These are phyloP conservation scores for Auricularia auricula-judae DNA, from an alignment of 768 basidiomycete species.

Conservation along the genomic window DNA sequence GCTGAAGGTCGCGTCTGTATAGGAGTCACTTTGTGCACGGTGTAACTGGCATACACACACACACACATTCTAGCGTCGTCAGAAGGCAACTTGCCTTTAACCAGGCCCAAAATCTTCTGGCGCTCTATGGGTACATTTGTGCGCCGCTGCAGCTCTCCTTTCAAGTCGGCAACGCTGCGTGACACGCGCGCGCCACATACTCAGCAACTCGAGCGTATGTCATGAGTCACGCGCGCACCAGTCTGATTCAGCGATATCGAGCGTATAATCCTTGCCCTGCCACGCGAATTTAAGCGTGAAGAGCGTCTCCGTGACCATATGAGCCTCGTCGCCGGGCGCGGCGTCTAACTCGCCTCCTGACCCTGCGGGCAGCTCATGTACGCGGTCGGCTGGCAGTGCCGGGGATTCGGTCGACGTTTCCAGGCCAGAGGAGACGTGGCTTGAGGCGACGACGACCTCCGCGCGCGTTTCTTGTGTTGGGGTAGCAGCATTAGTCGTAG, in stretches of 20 bases:
- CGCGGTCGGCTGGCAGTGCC: background rate
- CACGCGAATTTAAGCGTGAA: conserved; percentile 50
- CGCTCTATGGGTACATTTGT: conserved; percentile 75
- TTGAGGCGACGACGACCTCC: background rate
- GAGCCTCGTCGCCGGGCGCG: background rate
- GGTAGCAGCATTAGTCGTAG: too few species aligned
- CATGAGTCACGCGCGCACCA: conserved; percentile 31
- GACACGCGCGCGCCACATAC: background rate
- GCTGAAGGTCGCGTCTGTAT: conserved; percentile 45
- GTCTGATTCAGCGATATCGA: conserved; percentile 69
- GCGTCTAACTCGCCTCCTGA: background rate
- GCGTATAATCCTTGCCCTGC: conserved; percentile 53
- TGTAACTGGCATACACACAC: conserved; percentile 5
- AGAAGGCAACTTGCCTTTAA: conserved; percentile 70
- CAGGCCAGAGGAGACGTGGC: background rate
- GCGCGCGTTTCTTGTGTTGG: background rate
- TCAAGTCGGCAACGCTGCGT: conserved; percentile 69
- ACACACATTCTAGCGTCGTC: conserved; percentile 58
- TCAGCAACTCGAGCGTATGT: conserved; percentile 5
- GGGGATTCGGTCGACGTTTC: background rate
- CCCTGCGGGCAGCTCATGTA: background rate
- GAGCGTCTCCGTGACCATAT: background rate
- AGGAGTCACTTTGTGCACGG: background rate
- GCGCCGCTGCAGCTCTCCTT: conserved; percentile 48
- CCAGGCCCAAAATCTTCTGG: conserved; percentile 80